Evolutionary conservation across 345 rosid genomes (phyloP).

Genomic region (Euphorbia tirucalli): DNA sequence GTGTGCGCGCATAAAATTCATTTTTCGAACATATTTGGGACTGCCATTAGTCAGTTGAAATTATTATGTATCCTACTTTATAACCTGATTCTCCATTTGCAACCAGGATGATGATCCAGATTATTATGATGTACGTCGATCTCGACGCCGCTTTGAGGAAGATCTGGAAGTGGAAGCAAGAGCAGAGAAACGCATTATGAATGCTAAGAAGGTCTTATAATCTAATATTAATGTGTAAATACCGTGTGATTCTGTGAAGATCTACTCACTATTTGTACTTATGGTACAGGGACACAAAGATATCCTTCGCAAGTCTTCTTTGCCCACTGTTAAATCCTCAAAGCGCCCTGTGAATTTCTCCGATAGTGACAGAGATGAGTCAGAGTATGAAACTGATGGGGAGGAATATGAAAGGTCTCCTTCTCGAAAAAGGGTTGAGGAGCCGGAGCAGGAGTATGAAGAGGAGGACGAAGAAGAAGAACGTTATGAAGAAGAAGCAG

Average conservation of each 20-base stretch:
- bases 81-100: background rate
- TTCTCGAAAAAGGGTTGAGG: constrained; percentile 58
- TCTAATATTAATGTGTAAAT: constrained; percentile 2
- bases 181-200: constrained; percentile 85
- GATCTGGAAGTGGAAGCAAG: constrained; percentile 89
- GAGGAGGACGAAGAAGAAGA: constrained; percentile 83
- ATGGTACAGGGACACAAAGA: constrained; percentile 59
- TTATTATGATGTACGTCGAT: constrained; percentile 69
- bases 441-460: constrained; percentile 76
- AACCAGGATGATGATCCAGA: constrained; percentile 81
- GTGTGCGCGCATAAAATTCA: background rate
- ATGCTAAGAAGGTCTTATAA: constrained; percentile 80
- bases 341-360: constrained; percentile 75
- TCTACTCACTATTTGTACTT: background rate
- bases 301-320: constrained; percentile 55
- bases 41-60: background rate
- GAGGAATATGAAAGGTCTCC: constrained; percentile 70
- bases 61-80: background rate
- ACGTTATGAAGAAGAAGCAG: constrained; percentile 39
- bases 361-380: constrained; percentile 89
- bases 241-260: background rate
- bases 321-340: constrained; percentile 51
- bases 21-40: background rate
- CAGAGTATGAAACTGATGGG: constrained; percentile 92
- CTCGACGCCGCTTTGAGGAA: constrained; percentile 80